These are phyloP conservation scores for Micromonas commoda DNA, from an alignment of 139 green algal species.

Conservation along the genomic window DNA sequence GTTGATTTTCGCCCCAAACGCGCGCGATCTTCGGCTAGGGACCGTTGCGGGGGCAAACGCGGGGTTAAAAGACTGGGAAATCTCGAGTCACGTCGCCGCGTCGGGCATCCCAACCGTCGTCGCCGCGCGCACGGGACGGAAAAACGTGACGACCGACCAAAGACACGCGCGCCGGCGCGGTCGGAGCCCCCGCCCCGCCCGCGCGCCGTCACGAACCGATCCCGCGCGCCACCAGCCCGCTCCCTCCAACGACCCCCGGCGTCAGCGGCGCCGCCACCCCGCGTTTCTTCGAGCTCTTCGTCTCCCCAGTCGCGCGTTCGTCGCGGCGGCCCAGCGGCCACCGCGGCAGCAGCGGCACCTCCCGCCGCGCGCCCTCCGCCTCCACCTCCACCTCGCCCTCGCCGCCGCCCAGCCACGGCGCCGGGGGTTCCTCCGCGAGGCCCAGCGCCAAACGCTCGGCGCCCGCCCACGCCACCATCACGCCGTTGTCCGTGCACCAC, in stretches of 20 bases:
- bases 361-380: not conserved
- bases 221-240: not conserved
- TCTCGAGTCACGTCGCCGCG: too few relatives aligned
- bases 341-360: not conserved
- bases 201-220: not conserved
- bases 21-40: too few relatives aligned
- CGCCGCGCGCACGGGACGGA: too few relatives aligned
- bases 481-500: constrained; percentile 95
- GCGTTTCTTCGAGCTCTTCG: not conserved
- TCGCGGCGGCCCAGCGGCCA: constrained; percentile 20
- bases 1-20: too few relatives aligned
- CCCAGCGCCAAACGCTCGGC: constrained; percentile 52
- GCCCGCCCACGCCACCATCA: constrained; percentile 96
- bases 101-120: too few relatives aligned
- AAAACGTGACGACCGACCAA: too few relatives aligned
- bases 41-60: too few relatives aligned
- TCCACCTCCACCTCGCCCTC: not conserved
- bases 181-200: too few relatives aligned
- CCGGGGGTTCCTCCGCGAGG: not conserved
- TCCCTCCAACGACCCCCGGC: not conserved
- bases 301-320: not conserved
- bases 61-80: too few relatives aligned
- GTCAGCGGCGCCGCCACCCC: not conserved
- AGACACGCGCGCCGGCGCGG: too few relatives aligned
- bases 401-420: not conserved